Conservation (phyloP, 441 rosid genomes). For the Pelargonium hybrid region DNA sequence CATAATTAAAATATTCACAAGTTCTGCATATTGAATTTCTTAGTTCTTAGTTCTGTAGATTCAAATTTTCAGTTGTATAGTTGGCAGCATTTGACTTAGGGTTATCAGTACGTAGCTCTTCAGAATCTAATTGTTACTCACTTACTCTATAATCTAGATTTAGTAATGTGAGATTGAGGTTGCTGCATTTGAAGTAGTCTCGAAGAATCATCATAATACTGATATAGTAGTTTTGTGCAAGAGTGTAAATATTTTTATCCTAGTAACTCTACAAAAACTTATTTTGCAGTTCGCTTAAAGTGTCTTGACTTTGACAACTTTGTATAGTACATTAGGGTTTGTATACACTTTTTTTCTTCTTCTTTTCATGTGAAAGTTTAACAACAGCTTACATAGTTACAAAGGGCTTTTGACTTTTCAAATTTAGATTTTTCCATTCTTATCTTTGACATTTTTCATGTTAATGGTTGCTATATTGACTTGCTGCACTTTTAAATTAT, state of each 20-base stretch:
- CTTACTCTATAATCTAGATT: background rate
- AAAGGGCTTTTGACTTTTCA: background rate
- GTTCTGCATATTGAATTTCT: background rate
- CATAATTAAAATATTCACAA: background rate
- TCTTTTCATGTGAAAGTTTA: background rate
- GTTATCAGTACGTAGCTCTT: background rate
- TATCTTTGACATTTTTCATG: background rate
- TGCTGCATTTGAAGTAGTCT: background rate
- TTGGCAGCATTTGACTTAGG: background rate
- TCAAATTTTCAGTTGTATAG: background rate
- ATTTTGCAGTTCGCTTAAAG: background rate
- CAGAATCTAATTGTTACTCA: background rate
- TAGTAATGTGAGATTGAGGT: background rate
- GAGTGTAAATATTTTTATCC: background rate
- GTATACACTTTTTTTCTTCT: background rate
- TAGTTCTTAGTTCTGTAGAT: background rate
- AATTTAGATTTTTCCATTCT: background rate
- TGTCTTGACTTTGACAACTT: background rate
- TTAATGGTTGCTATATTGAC: background rate
- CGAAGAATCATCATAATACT: background rate
- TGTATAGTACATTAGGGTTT: background rate
- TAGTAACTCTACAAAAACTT: background rate
- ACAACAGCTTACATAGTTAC: background rate
- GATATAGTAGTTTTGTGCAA: background rate
- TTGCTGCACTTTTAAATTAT: background rate